phyloP scores from a whole-genome alignment of 768 basidiomycete species.

The Termitomyces bulborhizus region DNA sequence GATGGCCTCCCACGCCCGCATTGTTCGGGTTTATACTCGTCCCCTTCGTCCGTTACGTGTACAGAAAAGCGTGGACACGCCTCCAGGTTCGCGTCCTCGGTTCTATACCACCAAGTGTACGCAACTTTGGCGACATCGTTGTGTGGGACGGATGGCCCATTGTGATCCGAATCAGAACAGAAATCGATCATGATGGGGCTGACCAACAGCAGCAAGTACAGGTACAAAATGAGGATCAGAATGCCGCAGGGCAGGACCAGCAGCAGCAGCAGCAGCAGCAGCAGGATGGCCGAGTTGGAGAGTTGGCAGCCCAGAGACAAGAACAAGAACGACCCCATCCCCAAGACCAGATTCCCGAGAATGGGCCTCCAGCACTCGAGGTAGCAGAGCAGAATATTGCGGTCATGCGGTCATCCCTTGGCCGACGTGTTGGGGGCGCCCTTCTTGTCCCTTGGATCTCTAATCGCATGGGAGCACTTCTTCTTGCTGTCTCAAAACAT shows the following conservation, averaged over 20 bases:
- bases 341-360: slow-evolving; percentile 23
- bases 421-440: slow-evolving; percentile 64
- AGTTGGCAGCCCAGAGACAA: slow-evolving; percentile 10
- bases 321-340: slow-evolving; percentile 12
- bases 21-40: slow-evolving; percentile 47
- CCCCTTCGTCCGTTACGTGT: slow-evolving; percentile 40
- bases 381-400: slow-evolving; percentile 57
- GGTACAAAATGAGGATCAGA: slow-evolving; percentile 14
- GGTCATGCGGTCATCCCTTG: slow-evolving; percentile 52
- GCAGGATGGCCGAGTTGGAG: slow-evolving; percentile 14
- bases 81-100: slow-evolving; percentile 41
- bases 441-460: slow-evolving; percentile 64
- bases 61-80: slow-evolving; percentile 32
- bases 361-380: slow-evolving; percentile 32
- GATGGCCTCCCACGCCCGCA: slow-evolving; percentile 60
- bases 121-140: slow-evolving; percentile 15
- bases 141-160: slow-evolving; percentile 24
- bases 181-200: slow-evolving; percentile 14
- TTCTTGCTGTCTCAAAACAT: slow-evolving; percentile 47
- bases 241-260: slow-evolving; percentile 14
- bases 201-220: slow-evolving; percentile 4
- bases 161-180: slow-evolving; percentile 30
- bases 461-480: slow-evolving; percentile 54
- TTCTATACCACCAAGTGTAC: slow-evolving; percentile 24
- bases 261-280: slow-evolving; percentile 11